A percentile compares a stretch with the other conserved stretches of the same genome.
Evolutionary conservation across 2,329 filamentous ascomycete species (phyloP).

Genomic region (Pseudogymnoascus sp.): DNA sequence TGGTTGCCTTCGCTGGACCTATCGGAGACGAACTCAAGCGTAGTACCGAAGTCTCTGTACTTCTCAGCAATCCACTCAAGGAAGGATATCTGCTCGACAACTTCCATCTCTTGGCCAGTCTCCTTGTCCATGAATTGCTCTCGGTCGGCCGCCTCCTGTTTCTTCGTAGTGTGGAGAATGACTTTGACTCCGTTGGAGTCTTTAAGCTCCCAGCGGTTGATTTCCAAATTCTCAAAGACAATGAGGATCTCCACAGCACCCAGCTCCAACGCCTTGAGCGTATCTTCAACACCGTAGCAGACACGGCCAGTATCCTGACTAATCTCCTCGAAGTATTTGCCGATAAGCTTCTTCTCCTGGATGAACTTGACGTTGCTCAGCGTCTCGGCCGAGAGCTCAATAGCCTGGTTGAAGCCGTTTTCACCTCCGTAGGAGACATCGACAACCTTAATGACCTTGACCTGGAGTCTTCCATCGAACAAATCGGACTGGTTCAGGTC

Average conservation of each 20-base stretch:
- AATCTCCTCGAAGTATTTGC: constrained; percentile 98
- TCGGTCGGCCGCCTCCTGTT: constrained; percentile 65
- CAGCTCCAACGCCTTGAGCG: constrained; percentile 89
- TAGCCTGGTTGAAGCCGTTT: constrained; percentile 99
- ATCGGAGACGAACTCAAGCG: constrained; percentile 94
- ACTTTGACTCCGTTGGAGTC: constrained; percentile 62
- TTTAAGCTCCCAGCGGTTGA: constrained; percentile 87
- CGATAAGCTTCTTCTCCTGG: constrained; percentile 99
- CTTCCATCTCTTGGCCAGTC: constrained; percentile 95
- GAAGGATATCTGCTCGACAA: constrained; percentile 79
- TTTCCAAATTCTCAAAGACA: constrained; percentile 93
- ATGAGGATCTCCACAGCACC: constrained; percentile 92
- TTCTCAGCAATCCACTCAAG: constrained; percentile 99
- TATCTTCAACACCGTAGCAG: constrained; percentile 97
- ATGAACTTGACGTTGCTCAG: constrained; percentile 99
- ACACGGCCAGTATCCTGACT: constrained; percentile 94
- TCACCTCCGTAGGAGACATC: constrained; percentile 98
- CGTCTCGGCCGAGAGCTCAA: constrained; percentile 89
- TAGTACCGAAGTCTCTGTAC: constrained; percentile 95
- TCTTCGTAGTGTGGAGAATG: constrained; percentile 80
- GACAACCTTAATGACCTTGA: constrained; percentile 98
- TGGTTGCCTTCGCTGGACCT: constrained; percentile 97
- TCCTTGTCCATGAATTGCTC: constrained; percentile 90
- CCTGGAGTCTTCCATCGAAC: constrained; percentile 83
- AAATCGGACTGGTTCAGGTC: constrained; percentile 95